Conservation (phyloP, 257 asterid genomes). For the Echium plantagineum region DNA sequence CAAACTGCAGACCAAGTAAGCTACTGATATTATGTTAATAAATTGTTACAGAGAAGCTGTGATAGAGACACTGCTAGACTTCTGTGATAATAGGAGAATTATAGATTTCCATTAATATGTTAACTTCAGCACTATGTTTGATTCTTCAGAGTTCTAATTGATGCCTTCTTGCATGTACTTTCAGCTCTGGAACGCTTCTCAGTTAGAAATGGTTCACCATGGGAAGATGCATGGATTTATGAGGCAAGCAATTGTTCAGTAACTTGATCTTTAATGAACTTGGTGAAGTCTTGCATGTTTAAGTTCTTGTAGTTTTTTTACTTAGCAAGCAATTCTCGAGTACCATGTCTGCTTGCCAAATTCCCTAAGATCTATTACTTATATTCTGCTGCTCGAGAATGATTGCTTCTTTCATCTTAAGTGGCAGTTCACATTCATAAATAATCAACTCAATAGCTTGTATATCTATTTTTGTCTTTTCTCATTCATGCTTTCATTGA, state of each 20-base stretch:
- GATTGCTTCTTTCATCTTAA: neutral
- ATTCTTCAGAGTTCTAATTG: neutral
- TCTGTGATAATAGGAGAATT: neutral
- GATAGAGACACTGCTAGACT: neutral
- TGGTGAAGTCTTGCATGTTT: too few relatives aligned
- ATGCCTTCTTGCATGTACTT: slow-evolving; percentile 1
- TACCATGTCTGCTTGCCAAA: neutral
- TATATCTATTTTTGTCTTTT: neutral
- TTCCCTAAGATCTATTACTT: neutral
- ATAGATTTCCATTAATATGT: neutral
- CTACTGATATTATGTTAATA: slow-evolving; percentile 2
- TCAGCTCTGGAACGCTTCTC: slow-evolving; percentile 99
- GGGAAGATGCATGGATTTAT: slow-evolving; percentile 99
- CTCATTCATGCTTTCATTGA: too few relatives aligned
- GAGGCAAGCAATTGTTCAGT: slow-evolving; percentile 44
- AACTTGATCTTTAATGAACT: neutral
- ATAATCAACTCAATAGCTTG: neutral
- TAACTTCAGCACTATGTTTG: neutral
- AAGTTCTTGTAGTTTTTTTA: too few relatives aligned
- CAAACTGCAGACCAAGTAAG: slow-evolving; percentile 86
- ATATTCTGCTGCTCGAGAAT: neutral
- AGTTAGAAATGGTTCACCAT: slow-evolving; percentile 79
- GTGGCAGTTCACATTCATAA: neutral
- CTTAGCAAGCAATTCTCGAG: too few relatives aligned
- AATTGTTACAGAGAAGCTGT: neutral